Conservation (phyloP, 805 yeast genomes). For the Blastobotrys peoriensis region DNA sequence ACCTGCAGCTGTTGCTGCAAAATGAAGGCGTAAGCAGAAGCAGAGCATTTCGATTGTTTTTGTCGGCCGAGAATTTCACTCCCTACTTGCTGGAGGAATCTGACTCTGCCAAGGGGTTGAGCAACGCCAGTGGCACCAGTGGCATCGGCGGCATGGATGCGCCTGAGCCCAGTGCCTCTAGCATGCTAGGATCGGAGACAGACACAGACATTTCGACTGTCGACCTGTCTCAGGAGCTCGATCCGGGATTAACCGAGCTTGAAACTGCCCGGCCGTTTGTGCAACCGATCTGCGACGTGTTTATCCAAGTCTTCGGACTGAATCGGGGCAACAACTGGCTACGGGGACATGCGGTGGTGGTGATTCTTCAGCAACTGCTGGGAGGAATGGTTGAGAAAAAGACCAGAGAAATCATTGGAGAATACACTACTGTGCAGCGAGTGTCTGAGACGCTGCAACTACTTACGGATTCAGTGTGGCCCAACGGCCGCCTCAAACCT, state of each 20-base stretch:
- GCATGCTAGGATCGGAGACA: not conserved
- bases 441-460: constrained; percentile 17
- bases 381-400: constrained; percentile 81
- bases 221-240: not conserved
- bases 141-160: no score
- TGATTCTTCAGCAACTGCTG: constrained; percentile 74
- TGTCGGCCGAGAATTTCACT: constrained; percentile 63
- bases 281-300: constrained; percentile 73
- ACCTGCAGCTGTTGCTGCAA: constrained; percentile 50
- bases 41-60: constrained; percentile 63
- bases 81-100: constrained; percentile 17
- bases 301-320: constrained; percentile 63
- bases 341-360: constrained; percentile 75
- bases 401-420: constrained; percentile 36
- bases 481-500: constrained; percentile 42
- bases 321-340: constrained; percentile 64
- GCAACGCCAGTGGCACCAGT: no score
- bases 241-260: not conserved
- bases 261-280: constrained; percentile 48
- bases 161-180: not conserved
- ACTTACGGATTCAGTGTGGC: constrained; percentile 40
- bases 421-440: constrained; percentile 27
- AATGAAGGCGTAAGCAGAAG: constrained; percentile 70
- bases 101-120: not conserved
- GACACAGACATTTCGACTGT: constrained; percentile 5